A percentile compares a stretch with the other conserved stretches of the same genome.
Evolutionary conservation across 2,329 filamentous ascomycete genomes (phyloP).

Genomic region (Colletotrichum gigasporum): DNA sequence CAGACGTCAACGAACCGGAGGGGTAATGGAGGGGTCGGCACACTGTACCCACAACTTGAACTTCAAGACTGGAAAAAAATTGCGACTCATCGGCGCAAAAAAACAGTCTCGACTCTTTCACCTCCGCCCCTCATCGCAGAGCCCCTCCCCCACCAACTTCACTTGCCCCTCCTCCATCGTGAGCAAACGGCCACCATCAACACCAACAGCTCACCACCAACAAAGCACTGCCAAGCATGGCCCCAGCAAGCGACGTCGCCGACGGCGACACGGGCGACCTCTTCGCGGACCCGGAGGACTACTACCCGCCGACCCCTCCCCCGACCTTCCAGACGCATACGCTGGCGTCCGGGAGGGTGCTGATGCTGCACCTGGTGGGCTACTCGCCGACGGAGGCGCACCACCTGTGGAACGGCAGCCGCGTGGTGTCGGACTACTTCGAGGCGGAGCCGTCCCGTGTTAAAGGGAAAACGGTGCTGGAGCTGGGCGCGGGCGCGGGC

Average conservation of each 20-base stretch:
- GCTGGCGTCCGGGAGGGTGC: constrained; percentile 70
- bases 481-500: constrained; percentile 89
- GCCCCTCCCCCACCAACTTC: too few species aligned
- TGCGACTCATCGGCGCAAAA: constrained; percentile 13
- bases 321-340: constrained; percentile 79
- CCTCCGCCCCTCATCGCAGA: too few species aligned
- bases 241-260: constrained; percentile 24
- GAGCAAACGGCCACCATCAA: background rate
- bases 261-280: constrained; percentile 59
- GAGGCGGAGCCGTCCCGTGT: constrained; percentile 75
- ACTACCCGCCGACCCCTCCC: constrained; percentile 79
- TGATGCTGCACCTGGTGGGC: constrained; percentile 83
- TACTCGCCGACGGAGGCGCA: constrained; percentile 91
- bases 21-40: background rate
- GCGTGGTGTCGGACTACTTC: constrained; percentile 80
- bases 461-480: constrained; percentile 76
- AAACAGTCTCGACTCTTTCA: background rate
- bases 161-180: too few species aligned
- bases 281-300: constrained; percentile 85
- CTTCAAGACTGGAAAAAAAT: constrained; percentile 5
- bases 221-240: background rate
- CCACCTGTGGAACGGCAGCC: constrained; percentile 89
- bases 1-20: background rate
- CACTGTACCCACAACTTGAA: constrained; percentile 30
- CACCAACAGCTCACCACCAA: background rate